Evolutionary conservation across 257 asterid genomes (phyloP), one percentile per base, ranked within the genome.

Genomic region (Ballota nigra): DNA sequence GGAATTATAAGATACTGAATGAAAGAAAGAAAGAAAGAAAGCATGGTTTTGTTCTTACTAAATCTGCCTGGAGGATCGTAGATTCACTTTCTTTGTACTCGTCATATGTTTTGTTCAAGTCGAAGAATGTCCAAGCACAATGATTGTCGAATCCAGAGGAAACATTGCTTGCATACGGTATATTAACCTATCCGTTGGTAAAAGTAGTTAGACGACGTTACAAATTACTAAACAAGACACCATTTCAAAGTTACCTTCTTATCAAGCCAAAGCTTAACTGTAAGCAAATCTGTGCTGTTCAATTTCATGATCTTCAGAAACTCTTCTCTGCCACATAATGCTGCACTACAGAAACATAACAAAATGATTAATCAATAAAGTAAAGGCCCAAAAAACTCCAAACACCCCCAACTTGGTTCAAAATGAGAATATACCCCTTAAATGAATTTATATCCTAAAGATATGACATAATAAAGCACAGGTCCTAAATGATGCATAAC

Each of bases 251-350:
- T n/a, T n/a, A n/a, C n/a, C n/a, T n/a, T n/a, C n/a, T n/a, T n/a
- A n/a, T n/a, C n/a, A n/a, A n/a, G n/a, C 76, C 83, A 81, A 58
- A 86, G 86, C 84, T 85, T 88, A 33, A 83, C 83, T 9, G 86
- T 84, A 45, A 88, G 87, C 77, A 86, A 73, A 79, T 88, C 85
- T 7, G 73, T 75, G 86, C 83, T 81, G 68, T 63, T 77, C 78
- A 85, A 66, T 77, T 85, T 88, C 88, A 86, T 63, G 45, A 85
- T 77, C 79, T 80, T 81, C 78, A 81, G 86, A 78, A 88, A 85
- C 81, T 88, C 92, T 53, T 85, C 87, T 69, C 89, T 84, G 24
- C 81, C 80, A 71, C 92, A 83, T 59, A 88, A 73, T 68, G 76
- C 86, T 80, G 89, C 83, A 82, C 90, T 88, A 78, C 75, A 75